phyloP scores from a whole-genome alignment of 2,329 filamentous ascomycete species.

The Iodosphaeria phyllophila region DNA sequence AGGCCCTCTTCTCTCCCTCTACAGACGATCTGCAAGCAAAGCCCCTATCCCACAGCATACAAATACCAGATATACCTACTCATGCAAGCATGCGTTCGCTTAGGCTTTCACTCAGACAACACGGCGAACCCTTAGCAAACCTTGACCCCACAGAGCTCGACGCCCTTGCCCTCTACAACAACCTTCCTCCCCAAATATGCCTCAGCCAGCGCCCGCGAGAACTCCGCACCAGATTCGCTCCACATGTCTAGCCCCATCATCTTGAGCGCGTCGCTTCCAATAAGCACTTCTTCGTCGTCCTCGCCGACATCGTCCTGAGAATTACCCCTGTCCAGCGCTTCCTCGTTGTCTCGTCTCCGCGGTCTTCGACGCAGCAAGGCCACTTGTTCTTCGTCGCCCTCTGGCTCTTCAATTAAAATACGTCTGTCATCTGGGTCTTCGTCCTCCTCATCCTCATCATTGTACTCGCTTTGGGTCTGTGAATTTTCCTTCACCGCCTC shows the following conservation, averaged over 20 bases:
- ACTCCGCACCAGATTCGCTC: slow-evolving; percentile 52
- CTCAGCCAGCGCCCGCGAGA: slow-evolving; percentile 41
- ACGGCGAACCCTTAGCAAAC: slow-evolving; percentile 40
- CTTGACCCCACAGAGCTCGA: slow-evolving; percentile 56
- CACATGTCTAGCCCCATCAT: slow-evolving; percentile 63
- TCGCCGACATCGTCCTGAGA: slow-evolving; percentile 16
- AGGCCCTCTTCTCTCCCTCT: no score
- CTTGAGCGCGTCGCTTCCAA: slow-evolving; percentile 46
- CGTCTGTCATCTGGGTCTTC: no score
- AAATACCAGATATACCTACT: no score
- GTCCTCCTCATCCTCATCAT: background rate
- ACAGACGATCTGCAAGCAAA: no score
- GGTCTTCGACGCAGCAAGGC: no score
- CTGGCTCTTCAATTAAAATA: no score
- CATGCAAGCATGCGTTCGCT: no score
- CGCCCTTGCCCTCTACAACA: slow-evolving; percentile 45
- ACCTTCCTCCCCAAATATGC: slow-evolving; percentile 49
- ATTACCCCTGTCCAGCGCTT: slow-evolving; percentile 19
- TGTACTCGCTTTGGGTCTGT: slow-evolving; percentile 2
- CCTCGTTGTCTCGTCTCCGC: slow-evolving; percentile 20
- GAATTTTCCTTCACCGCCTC: slow-evolving; percentile 41
- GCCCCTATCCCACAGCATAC: no score
- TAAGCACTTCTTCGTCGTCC: slow-evolving; percentile 20
- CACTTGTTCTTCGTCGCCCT: no score
- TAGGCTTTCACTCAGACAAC: no score